Evolutionary conservation across 805 yeast genomes (phyloP).

Genomic region (Wickerhamiella shivajii): DNA sequence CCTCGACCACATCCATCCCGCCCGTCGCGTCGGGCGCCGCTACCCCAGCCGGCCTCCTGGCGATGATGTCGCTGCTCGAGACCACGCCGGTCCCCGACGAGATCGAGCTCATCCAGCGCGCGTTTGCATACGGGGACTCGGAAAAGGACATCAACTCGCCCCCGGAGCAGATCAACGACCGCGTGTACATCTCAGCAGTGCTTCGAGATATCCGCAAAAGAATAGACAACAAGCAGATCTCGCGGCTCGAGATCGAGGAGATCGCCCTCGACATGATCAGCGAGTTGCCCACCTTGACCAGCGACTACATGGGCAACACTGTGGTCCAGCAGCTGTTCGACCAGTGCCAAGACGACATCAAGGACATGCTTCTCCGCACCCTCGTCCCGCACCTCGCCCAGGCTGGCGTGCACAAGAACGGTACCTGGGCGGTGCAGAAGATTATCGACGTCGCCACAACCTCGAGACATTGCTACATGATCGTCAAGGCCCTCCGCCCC

Average conservation of each 20-base stretch:
- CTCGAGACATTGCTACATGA: constrained; percentile 46
- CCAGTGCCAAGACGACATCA: constrained; percentile 49
- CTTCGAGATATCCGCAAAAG: constrained; percentile 73
- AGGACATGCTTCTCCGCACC: constrained; percentile 65
- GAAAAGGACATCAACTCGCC: constrained; percentile 34
- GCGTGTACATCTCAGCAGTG: constrained; percentile 77
- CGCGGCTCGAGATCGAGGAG: constrained; percentile 59
- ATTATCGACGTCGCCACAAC: constrained; percentile 63
- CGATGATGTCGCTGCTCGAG: constrained; percentile 24
- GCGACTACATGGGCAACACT: constrained; percentile 91
- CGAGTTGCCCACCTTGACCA: constrained; percentile 79
- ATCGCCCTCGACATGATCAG: constrained; percentile 69
- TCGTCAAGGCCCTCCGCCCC: constrained; percentile 58
- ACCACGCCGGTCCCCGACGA: constrained; percentile 21
- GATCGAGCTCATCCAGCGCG: constrained; percentile 20
- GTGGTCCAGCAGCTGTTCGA: constrained; percentile 85
- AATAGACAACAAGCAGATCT: constrained; percentile 39
- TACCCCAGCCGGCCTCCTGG: constrained; percentile 18
- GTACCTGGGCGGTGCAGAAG: constrained; percentile 99
- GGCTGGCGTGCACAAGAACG: constrained; percentile 91
- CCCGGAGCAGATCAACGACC: constrained; percentile 53
- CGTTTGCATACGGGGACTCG: constrained; percentile 18
- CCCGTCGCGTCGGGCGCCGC: constrained; percentile 20
- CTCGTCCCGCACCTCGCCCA: constrained; percentile 73
- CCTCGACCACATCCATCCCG: constrained; percentile 7